Base-by-base conservation (phyloP, 441 rosid genomes). In the Kokia cookei region DNA sequence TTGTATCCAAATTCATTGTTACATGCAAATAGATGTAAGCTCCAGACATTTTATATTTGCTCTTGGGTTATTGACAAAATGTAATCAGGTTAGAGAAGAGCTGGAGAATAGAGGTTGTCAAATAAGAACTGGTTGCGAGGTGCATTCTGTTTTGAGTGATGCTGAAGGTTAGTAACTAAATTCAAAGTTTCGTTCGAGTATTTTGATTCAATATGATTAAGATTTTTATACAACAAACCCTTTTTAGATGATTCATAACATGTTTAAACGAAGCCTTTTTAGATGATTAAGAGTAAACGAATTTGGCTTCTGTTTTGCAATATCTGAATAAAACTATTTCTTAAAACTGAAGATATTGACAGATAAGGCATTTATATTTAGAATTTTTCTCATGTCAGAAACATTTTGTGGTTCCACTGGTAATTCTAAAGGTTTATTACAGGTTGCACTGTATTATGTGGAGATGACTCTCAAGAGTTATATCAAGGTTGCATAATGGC, bases 71-170 rank as follows among this genome's bases (percentile, higher is more conserved):
- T 13, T 32, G 61, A 22, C 1, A 69, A 58, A 51, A 32, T 6
- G 7, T 17, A 35, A 50, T 75, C 86, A 95, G 95, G 90, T 91
- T 47, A 88, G 82, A 65, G 83, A 86, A 72, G 82, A 72, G 84
- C 82, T 95, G 65, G 93, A 91, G 78, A 62, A 78, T 12, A 81
- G 82, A 82, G 96, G 93, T 35, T 93, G 94, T 77, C 80, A 77
- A 71, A 89, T 95, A 73, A 87, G 82, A 84, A 90, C 85, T 13
- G 75, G 81, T 32, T 84, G 87, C 67, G 83, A 88, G 27, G 87
- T 95, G 24, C 77, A 50, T 15, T 88, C 89, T 51, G 83, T 93
- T 79, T 77, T 76, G 8, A 78, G 91, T 24, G 57, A 82, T 10
- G 84, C 68, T 0, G 73, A 82, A 26, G 90, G 93, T 89, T 60